Evolutionary conservation across 2,329 filamentous ascomycete species (phyloP), one percentile per base, ranked within the genome.

Genomic region (Epichloe glyceriae): DNA sequence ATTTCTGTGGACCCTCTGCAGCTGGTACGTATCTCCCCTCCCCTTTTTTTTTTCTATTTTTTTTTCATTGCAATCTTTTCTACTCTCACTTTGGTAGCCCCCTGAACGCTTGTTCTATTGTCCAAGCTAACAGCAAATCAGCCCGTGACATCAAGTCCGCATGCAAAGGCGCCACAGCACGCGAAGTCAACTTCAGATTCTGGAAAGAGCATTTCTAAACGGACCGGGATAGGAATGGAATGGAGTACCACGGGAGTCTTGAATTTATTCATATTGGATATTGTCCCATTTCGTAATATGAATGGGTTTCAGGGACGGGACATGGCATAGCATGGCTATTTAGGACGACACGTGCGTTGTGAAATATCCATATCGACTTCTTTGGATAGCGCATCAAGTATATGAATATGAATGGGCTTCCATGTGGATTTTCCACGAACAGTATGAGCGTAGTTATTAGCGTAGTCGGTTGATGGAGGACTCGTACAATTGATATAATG

Each of bases 201-300:
- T 98, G 93, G 93, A 98, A 98, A 73, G 93, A 98, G 70, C 91
- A 98, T 64, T 84, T 84, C 64, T 84, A 75, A 62, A 38, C 4
- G 39, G 19, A 20, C 26, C n/a, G 17, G 12, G 15, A 6, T 2
- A 44, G 26, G 8, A 30, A 11, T 30, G 8, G 17, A 17, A 26
- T 42, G n/a, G 40, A 42, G 40, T n/a, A n/a, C 6, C 20, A 30
- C n/a, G 26, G 26, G 26, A 34, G 22, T 33, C 10, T 43, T 34
- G 20, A 12, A n/a, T 41, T 19, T 19, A 15, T 22, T 44, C n/a
- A n/a, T 38, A 38, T 38, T 14, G 14, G 14, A 11, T n/a, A 30
- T 38, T 12, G 5, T 38, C 35, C 35, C 7, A n/a, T 38, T 38
- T 38, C 35, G 14, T 38, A 38, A 38, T 38, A 1, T 14, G 35